Evolutionary conservation across 148 eudicot species (phyloP).

Genomic region (Fagopyrum homotropicum): DNA sequence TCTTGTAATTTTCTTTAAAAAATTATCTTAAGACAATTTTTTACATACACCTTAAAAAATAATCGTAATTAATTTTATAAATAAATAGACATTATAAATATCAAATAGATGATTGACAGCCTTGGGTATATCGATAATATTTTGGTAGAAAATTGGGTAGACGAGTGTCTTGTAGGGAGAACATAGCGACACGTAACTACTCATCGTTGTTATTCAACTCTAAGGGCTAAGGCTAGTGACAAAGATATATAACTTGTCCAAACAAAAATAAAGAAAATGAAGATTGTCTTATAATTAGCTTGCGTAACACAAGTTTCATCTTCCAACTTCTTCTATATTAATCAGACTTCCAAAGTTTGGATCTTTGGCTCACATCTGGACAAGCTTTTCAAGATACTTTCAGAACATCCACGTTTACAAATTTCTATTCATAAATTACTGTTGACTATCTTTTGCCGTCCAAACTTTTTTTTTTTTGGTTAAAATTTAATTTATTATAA

Average conservation of each 20-base stretch:
- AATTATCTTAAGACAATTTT: no score
- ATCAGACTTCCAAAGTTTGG: not conserved
- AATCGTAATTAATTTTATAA: no score
- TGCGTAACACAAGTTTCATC: constrained; percentile 1
- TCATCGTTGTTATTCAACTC: not conserved
- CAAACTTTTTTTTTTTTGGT: no score
- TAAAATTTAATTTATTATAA: no score
- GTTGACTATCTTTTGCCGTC: not conserved
- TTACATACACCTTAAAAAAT: no score
- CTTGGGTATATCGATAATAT: no score
- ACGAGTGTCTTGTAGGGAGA: not conserved
- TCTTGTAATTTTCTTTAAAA: no score
- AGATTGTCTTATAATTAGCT: not conserved
- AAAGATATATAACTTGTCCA: not conserved
- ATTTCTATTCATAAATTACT: not conserved
- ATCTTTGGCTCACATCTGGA: not conserved
- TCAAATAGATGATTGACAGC: no score
- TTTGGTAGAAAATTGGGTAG: no score
- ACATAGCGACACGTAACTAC: not conserved
- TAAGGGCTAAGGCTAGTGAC: not conserved
- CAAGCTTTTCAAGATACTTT: not conserved
- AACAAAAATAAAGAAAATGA: not conserved
- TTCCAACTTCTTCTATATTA: not conserved
- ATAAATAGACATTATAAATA: no score
- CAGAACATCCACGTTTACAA: not conserved